phyloP scores from a whole-genome alignment of 768 basidiomycete genomes.

The Xanthoconium purpureum region DNA sequence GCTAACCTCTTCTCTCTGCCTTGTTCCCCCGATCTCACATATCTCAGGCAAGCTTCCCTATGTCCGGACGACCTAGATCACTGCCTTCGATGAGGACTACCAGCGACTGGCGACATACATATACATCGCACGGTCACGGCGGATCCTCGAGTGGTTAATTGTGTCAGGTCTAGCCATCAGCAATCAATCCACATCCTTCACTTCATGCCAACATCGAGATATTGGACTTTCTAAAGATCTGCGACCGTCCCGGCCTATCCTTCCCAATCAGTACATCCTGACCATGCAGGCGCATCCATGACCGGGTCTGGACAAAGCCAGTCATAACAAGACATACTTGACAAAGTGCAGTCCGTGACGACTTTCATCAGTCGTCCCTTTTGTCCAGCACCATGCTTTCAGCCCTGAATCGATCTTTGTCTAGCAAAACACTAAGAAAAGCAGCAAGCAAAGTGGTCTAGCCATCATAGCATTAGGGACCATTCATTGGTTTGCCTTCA shows the following conservation, averaged over 20 bases:
- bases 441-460: background rate
- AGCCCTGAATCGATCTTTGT: too few relatives aligned
- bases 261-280: background rate
- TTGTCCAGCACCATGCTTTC: background rate
- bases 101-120: background rate
- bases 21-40: background rate
- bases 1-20: background rate
- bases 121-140: background rate
- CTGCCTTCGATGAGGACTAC: background rate
- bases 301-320: background rate
- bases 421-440: too few relatives aligned
- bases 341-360: background rate
- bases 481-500: too few relatives aligned
- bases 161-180: background rate
- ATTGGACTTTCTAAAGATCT: too few relatives aligned
- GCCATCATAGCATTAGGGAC: too few relatives aligned
- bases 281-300: background rate
- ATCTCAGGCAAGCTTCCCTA: background rate
- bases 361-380: background rate
- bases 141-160: background rate
- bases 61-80: background rate
- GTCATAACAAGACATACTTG: background rate
- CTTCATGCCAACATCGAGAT: background rate
- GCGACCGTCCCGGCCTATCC: background rate
- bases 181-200: background rate